Evolutionary conservation across 768 basidiomycete species (phyloP), one percentile per base, ranked within the genome.

Genomic region (Gyrodon lividus): DNA sequence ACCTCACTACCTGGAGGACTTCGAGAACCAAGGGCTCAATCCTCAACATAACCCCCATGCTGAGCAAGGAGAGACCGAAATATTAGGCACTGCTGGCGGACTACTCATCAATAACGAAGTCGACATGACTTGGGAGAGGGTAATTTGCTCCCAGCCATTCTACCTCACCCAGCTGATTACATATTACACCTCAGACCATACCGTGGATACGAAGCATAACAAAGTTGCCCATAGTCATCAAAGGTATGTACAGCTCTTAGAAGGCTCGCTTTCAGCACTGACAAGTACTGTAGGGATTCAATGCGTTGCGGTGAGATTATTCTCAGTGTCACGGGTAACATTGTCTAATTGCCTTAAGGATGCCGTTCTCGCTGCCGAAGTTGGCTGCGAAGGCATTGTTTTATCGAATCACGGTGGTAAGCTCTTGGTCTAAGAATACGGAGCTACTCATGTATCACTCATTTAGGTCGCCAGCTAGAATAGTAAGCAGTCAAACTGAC

Each of bases 321-420:
- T 26, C 40, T 8, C 10, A 0, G n/a, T 19, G 37, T 47, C n/a
- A 14, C n/a, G 3, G 30, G 52, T 3, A 22, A 17, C 46, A 43
- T 46, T 12, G 48, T 52, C 31, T 57, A 6, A 56, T 37, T 50
- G 51, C 26, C 56, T 62, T 10, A 66, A 94, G 82, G 95, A 97
- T 70, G 92, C 89, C 2, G 81, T 91, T 38, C 79, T 92, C 40
- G 93, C 93, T 24, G 82, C 79, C 16, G 84, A 94, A 54, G 80
- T 86, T 24, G 91, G 92, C 12, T 86, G 90, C 16, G 85, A 95
- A 50, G 95, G 89, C 5, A 92, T 98, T 55, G 75, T 95, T 50
- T 71, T 98, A 7, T 91, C 88, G 0, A 98, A 98, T 59, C 95
- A 98, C 59, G 95, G 95, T 49, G 95, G 91, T 79, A 60, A 58